Evolutionary conservation across 2,329 filamentous ascomycete genomes (phyloP), one percentile per base, ranked within the genome.

Genomic region (Alternaria alternata): DNA sequence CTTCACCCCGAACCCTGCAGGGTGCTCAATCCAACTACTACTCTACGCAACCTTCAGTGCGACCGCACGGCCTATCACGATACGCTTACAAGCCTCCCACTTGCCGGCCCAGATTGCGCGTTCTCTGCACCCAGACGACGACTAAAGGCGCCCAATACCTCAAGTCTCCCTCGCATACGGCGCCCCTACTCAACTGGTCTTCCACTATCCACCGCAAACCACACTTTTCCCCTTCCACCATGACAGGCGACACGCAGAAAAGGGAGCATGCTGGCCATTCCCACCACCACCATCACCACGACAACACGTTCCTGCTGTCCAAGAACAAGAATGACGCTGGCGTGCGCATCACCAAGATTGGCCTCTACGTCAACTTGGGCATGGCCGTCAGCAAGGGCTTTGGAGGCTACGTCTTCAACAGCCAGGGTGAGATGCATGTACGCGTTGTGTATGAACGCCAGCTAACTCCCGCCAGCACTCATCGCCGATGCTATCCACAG

Each of bases 371-470:
- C 69, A 99, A 99, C 78, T 84, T 98, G 54, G 89, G 89, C 75
- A 98, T 99, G 94, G 95, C 94, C 51, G 84, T 98, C 70, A 91
- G 89, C 67, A 99, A 99, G 79, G 95, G 94, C 42, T 84, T 94
- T 28, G 95, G 95, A 59, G 95, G 95, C 69, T 97, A 95, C 82
- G 83, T 90, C 67, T 98, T 99, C 84, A 94, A 97, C 79, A 97
- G 94, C 44, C 93, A 97, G 81, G 82, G 78, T 76, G 67, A 64
- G 71, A 62, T 24, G 43, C 30, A 9, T 8, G 51, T 3, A 30
- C 49, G 53, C 18, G 32, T 22, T 32, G 16, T 26, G n/a, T 24
- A 14, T 36, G 22, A 5, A 24, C 16, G 3, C 47, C 36, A 51
- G 44, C 74, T 77, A 51, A 77, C 63, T n/a, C 14, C 44, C 3